phyloP scores from a whole-genome alignment of 345 rosid species.

The Eucalyptus marginata region DNA sequence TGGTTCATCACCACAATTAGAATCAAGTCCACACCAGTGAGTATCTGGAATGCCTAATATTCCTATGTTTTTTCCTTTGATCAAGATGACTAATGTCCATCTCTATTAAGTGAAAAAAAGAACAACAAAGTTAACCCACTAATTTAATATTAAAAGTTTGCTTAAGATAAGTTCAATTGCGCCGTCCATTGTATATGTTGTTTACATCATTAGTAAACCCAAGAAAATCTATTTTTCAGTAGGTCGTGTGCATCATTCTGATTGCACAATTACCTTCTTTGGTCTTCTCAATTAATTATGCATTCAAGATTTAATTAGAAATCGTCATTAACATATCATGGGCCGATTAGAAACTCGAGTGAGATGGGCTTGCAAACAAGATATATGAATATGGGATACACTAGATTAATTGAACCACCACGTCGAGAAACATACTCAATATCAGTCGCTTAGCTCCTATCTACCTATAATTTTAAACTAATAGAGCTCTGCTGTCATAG shows the following conservation, averaged over 20 bases:
- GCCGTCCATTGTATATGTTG: no score
- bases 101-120: background rate
- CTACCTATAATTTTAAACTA: background rate
- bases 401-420: no score
- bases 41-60: background rate
- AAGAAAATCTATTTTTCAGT: no score
- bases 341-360: fast-evolving
- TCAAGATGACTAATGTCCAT: background rate
- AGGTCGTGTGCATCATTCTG: background rate
- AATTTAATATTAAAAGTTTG: background rate
- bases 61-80: background rate
- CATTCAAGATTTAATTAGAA: no score
- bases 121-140: background rate
- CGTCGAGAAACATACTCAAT: fast-evolving
- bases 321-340: no score
- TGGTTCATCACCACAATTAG: background rate
- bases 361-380: no score
- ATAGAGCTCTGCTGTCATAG: no score
- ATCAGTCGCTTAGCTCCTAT: no score
- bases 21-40: background rate
- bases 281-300: no score
- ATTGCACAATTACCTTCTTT: no score
- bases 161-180: background rate
- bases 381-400: fast-evolving
- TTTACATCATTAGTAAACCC: no score